These are phyloP conservation scores for Suillus discolor DNA, from an alignment of 768 basidiomycete species.

Conservation along the genomic window DNA sequence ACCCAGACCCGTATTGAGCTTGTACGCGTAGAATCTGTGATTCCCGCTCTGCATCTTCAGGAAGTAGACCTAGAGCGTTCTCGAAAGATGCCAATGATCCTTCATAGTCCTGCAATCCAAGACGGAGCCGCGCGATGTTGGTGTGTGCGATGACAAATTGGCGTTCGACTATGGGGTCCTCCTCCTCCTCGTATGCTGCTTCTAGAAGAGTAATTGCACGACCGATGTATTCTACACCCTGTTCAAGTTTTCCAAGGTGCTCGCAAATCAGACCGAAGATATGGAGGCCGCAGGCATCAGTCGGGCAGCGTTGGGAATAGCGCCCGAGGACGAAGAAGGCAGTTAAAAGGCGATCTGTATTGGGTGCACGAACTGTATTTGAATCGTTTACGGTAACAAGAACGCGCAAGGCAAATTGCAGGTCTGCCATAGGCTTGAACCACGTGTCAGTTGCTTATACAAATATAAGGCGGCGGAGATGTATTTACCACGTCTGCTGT, in stretches of 20 bases:
- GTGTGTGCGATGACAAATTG: conserved; percentile 81
- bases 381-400: conserved; percentile 44
- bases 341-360: conserved; percentile 58
- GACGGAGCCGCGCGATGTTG: conserved; percentile 76
- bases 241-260: conserved; percentile 68
- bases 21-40: conserved; percentile 56
- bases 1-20: conserved; percentile 67
- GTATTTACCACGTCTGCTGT: conserved; percentile 56
- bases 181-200: conserved; percentile 82
- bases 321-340: conserved; percentile 83
- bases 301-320: conserved; percentile 66
- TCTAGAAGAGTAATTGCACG: conserved; percentile 78
- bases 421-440: conserved; percentile 75
- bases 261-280: conserved; percentile 87
- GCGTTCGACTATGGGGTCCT: conserved; percentile 75
- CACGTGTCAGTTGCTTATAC: conserved; percentile 15
- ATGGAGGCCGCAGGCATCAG: conserved; percentile 77
- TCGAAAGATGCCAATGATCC: conserved; percentile 72
- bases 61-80: conserved; percentile 69
- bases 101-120: conserved; percentile 60
- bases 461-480: neutral
- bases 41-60: conserved; percentile 46
- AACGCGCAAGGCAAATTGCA: conserved; percentile 67
- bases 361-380: conserved; percentile 21
- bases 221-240: conserved; percentile 57